Percentiles rank a stretch among this genome's conserved stretches.
phyloP scores from a whole-genome alignment of 257 asterid species.

The Solanum paucissectum region DNA sequence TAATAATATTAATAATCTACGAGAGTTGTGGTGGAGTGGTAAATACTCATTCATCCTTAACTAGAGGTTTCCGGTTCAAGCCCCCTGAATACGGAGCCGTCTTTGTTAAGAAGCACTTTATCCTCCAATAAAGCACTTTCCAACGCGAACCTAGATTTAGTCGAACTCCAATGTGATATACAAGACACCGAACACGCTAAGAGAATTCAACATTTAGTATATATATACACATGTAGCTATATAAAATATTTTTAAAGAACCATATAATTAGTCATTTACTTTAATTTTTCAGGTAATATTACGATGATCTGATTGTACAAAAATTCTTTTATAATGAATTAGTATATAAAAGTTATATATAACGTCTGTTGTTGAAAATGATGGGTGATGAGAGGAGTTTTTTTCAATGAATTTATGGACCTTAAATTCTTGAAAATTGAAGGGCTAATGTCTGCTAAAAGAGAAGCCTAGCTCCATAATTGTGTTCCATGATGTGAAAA shows the following conservation, averaged over 20 bases:
- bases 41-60: no score
- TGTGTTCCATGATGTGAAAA: constrained; percentile 1
- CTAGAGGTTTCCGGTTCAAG: no score
- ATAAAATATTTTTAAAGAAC: neutral
- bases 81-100: rapidly evolving
- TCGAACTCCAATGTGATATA: no score
- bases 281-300: neutral
- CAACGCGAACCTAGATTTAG: rapidly evolving
- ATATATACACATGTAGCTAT: no score
- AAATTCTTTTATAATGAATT: neutral
- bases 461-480: constrained; percentile 9
- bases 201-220: no score
- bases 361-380: neutral
- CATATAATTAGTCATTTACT: neutral
- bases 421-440: neutral
- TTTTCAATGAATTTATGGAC: neutral
- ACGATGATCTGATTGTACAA: neutral
- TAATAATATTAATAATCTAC: neutral
- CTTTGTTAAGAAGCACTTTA: no score
- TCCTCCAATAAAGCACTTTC: rapidly evolving
- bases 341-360: neutral
- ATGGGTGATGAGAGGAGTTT: neutral
- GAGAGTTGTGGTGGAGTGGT: no score
- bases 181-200: no score
- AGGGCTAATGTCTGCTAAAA: constrained; percentile 9